A percentile compares a stretch with the other conserved stretches of the same genome.
Evolutionary conservation across 768 basidiomycete species (phyloP).

Genomic region (Inosperma sp.): DNA sequence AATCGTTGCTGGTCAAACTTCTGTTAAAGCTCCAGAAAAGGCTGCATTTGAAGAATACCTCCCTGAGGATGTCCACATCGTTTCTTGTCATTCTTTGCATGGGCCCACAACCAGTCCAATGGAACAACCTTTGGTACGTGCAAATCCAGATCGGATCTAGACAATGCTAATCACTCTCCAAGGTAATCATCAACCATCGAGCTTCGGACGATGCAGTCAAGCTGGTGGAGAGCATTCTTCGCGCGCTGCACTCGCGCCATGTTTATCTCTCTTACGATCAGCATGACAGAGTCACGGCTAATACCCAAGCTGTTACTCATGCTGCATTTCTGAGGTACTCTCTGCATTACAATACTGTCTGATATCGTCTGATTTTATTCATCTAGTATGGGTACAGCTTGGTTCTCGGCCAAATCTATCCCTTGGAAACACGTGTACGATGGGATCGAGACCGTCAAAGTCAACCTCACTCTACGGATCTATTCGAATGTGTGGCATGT

Average conservation of each 20-base stretch:
- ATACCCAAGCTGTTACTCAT: conserved; percentile 97
- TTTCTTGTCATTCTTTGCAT: conserved; percentile 93
- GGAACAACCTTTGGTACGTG: conserved; percentile 82
- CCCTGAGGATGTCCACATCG: conserved; percentile 80
- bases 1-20: conserved; percentile 93
- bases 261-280: conserved; percentile 96
- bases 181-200: conserved; percentile 90
- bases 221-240: conserved; percentile 79
- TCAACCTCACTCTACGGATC: conserved; percentile 93
- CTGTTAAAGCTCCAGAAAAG: conserved; percentile 92
- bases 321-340: conserved; percentile 96
- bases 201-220: conserved; percentile 66
- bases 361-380: background rate
- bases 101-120: conserved; percentile 84
- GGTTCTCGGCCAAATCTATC: conserved; percentile 71
- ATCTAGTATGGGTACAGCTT: conserved; percentile 94
- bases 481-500: conserved; percentile 99
- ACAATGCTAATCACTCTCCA: conserved; percentile 2
- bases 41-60: conserved; percentile 85
- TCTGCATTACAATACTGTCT: background rate
- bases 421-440: conserved; percentile 95
- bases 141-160: background rate
- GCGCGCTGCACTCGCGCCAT: conserved; percentile 74
- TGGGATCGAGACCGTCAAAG: conserved; percentile 98
- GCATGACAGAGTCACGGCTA: conserved; percentile 94